Base-by-base conservation (phyloP, 352 stramenopile species). In the Plasmopara muralis region DNA sequence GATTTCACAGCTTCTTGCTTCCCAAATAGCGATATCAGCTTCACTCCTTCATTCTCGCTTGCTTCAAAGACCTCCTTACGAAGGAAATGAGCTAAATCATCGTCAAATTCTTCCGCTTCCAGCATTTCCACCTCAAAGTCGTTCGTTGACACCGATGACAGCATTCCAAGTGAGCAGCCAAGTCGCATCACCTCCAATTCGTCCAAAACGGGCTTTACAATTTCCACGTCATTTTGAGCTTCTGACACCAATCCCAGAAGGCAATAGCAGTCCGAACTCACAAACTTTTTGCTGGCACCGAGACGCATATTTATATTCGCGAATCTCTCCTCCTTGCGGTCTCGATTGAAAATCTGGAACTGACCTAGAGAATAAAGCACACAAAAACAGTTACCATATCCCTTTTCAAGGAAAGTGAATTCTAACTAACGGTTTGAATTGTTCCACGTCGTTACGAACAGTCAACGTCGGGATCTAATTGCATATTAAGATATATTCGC, bases 131-230 rank as follows among this genome's bases (percentile, higher is more conserved):
- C 57, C 47, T 78, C 64, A 31, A 85, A 85, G 25, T 88, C 75
- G 20, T 73, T 74, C 4, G 50, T 30, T 20, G 64, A 78, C n/a
- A 81, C 59, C 1, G 49, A 64, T 5, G 66, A 60, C 15, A 88
- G 41, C 62, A 79, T 70, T 30, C 72, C 71, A 0, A 93, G 62
- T 20, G 58, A 63, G 31, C 61, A 74, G 49, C 81, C 73, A 47
- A 93, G 54, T 0, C 77, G 77, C 55, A 88, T 66, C 5, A 93
- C 66, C 16, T 90, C 82, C 29, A 78, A 25, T 39, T 93, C 82
- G 5, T 75, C 59, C 14, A 90, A 50, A 29, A 89, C 69, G 0
- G 79, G 69, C 43, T 93, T 89, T 18, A 87, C 50, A 5, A 89
- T 67, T 47, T 83, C 74, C 5, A 77, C 71, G 45, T 83, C 77